Base-by-base conservation (phyloP, 148 eudicot genomes). In the Nepenthes mirabilis region DNA sequence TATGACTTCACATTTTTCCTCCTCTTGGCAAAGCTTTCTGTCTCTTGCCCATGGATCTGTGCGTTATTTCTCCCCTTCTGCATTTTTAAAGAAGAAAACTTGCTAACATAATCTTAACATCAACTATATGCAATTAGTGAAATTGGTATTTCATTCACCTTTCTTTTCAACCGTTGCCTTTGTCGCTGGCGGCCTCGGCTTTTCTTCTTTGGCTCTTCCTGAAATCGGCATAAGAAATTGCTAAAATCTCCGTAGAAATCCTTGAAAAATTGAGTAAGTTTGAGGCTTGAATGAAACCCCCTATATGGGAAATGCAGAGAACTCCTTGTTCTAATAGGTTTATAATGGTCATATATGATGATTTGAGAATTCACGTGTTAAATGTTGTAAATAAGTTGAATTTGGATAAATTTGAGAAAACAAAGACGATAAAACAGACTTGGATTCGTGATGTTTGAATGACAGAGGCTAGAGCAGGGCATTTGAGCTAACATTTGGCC, bases 121-220 rank as follows among this genome's bases (percentile, higher is more conserved):
- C 10, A 11, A 49, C 6, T 2, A 49, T 49, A 3, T 10, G 52
- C 23, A 49, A n/a, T n/a, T 49, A n/a, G 14, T 6, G 45, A n/a
- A 49, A 10, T 49, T 5, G 52, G 48, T 35, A 48, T 34, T 34
- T 40, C 58, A 45, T 43, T 70, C 74, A 77, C 91, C 91, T 89
- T 81, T 67, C 64, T 67, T 58, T 82, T 83, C 33, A 64, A 52
- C 61, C 90, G 79, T 34, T 75, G 58, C 74, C 71, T 83, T 65
- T 89, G 89, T 59, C 88, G 80, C 70, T 82, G 86, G 14, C 85
- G 78, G 40, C 96, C 90, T 67, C 57, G 72, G 58, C 75, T 65
- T 78, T 74, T 89, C 73, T 79, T 89, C 59, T 53, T 68, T 2
- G 80, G 49, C 12, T 70, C 59, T 3, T 58, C 72, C 74, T 71